Evolutionary conservation across 805 yeast species (phyloP).

Genomic region (Brettanomyces sp.): DNA sequence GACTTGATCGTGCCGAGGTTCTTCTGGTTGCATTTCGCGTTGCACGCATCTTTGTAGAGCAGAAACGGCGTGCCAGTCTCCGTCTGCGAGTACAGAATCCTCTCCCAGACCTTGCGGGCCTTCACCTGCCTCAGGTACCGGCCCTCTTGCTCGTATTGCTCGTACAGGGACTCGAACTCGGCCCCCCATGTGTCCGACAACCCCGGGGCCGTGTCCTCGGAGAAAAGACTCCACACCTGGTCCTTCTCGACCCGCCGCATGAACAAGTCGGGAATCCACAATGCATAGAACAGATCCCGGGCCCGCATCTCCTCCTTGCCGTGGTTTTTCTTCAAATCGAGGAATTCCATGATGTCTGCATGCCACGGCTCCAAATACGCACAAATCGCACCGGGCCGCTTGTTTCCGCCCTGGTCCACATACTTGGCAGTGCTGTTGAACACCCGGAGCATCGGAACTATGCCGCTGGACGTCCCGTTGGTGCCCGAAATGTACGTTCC

Average conservation of each 20-base stretch:
- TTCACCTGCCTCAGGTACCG: slow-evolving; percentile 54
- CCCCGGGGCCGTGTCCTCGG: slow-evolving; percentile 86
- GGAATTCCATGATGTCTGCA: slow-evolving; percentile 76
- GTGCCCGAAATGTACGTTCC: slow-evolving; percentile 89
- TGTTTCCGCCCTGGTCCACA: slow-evolving; percentile 97
- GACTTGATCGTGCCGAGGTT: slow-evolving; percentile 89
- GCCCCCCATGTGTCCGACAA: slow-evolving; percentile 76
- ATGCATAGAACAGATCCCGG: slow-evolving; percentile 83
- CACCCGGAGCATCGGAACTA: slow-evolving; percentile 93
- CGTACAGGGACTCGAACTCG: slow-evolving; percentile 66
- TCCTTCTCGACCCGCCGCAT: slow-evolving; percentile 81
- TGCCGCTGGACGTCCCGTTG: slow-evolving; percentile 85
- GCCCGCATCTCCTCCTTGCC: slow-evolving; percentile 94
- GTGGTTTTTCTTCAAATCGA: slow-evolving; percentile 84
- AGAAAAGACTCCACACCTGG: slow-evolving; percentile 80
- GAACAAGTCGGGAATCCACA: slow-evolving; percentile 92
- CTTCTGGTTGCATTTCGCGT: slow-evolving; percentile 79
- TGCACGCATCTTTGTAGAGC: slow-evolving; percentile 89
- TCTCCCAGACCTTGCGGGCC: slow-evolving; percentile 88
- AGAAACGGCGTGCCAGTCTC: slow-evolving; percentile 96
- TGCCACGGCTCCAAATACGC: slow-evolving; percentile 97
- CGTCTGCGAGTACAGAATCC: slow-evolving; percentile 83
- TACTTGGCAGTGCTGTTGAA: slow-evolving; percentile 93
- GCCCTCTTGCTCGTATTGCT: slow-evolving; percentile 62
- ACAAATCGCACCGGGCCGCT: slow-evolving; percentile 96